A percentile compares a stretch with the other conserved stretches of the same genome.
These are phyloP conservation scores for Mucor piriformis DNA, from an alignment of 371 early-diverging fungal species.

Conservation along the genomic window DNA sequence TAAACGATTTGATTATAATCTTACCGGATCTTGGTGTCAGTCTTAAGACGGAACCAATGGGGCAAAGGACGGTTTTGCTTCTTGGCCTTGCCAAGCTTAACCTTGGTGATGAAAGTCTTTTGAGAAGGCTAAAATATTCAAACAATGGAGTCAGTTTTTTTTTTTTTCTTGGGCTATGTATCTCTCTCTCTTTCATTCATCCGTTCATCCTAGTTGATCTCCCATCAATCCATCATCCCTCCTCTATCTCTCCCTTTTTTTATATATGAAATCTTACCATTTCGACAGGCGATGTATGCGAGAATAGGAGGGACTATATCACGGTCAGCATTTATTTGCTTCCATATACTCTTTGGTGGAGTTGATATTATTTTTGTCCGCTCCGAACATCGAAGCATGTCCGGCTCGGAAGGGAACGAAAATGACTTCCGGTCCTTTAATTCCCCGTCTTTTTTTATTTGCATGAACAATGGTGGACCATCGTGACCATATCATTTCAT, in stretches of 20 bases:
- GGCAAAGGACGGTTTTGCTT: constrained; percentile 99
- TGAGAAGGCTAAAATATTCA: constrained; percentile 78
- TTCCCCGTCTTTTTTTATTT: too few species aligned
- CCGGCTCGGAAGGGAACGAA: too few species aligned
- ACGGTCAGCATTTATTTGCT: neutral
- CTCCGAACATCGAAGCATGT: too few species aligned
- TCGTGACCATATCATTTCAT: too few species aligned
- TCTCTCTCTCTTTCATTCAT: too few species aligned
- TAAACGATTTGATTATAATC: too few species aligned
- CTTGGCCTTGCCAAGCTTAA: constrained; percentile 96
- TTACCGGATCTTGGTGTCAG: constrained; percentile 93
- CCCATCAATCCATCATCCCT: neutral
- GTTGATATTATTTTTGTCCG: neutral
- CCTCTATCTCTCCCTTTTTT: neutral
- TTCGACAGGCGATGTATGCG: constrained; percentile 17
- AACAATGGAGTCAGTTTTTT: neutral
- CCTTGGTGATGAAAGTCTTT: constrained; percentile 97
- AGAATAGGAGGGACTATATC: constrained; percentile 14
- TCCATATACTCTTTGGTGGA: constrained; percentile 9
- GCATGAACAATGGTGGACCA: too few species aligned
- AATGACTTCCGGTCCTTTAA: too few species aligned
- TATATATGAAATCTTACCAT: neutral
- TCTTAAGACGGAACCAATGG: constrained; percentile 96
- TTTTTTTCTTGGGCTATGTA: too few species aligned
- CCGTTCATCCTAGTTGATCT: neutral